Evolutionary conservation across 2,329 filamentous ascomycete species (phyloP), one percentile per base, ranked within the genome.

Genomic region (Cordyceps tenuipes): DNA sequence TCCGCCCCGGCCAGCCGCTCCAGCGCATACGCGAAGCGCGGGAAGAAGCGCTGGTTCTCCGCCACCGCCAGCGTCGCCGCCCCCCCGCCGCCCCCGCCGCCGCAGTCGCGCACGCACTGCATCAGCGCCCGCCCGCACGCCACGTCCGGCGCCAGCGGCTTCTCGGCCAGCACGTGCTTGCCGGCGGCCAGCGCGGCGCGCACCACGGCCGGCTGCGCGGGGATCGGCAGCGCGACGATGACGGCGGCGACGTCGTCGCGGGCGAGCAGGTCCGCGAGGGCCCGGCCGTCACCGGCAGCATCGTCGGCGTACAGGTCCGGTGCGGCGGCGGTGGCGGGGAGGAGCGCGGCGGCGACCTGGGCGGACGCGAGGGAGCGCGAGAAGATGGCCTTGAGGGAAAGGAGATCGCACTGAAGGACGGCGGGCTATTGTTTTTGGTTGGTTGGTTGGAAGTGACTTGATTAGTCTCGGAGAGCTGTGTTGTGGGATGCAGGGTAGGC

Each of bases 101-200:
- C n/a, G n/a, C n/a, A n/a, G n/a, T 56, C 21, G 64, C 63, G n/a
- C 62, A 71, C 70, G 63, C 67, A 72, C 5, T 67, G 70, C 46
- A 81, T 72, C 9, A 81, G 73, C 60, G 71, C 68, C 63, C 71
- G 65, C 17, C 72, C 78, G 1, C 69, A 66, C 1, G 76, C 73
- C 9, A 86, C 72, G 64, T 87, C 82, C 64, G 82, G 80, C 3
- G 82, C 85, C 46, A 89, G 77, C 39, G 87, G 86, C 73, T 89
- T 89, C 73, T 89, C 87, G 17, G 82, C 82, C 3, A 89, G 75
- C 8, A 89, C 86, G 67, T 89, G 85, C 71, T 89, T 90, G 29
- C 85, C 84, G 1, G 84, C 85, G n/a, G 72, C 68, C 19, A 89
- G 73, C 0, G 82, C 83, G 63, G 79, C 77, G 63, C 81, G 76